Conservation (phyloP, 768 basidiomycete genomes). For the Rhizopogon sp. region DNA sequence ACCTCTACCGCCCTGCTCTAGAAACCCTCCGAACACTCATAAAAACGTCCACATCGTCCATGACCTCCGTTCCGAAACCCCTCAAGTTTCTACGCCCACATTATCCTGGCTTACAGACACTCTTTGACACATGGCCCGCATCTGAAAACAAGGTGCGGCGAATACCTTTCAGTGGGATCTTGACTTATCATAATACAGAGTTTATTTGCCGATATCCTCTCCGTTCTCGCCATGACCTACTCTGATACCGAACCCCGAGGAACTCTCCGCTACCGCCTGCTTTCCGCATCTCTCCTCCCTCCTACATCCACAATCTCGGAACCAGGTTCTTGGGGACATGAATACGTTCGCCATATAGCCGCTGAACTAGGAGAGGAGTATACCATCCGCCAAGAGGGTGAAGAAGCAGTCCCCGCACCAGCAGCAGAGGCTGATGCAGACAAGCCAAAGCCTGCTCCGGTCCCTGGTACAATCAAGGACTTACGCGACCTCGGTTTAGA, state of each 20-base stretch:
- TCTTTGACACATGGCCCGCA: conserved; percentile 77
- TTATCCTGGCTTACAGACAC: conserved; percentile 78
- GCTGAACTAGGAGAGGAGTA: conserved; percentile 96
- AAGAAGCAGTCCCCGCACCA: conserved; percentile 21
- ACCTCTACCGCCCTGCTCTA: conserved; percentile 82
- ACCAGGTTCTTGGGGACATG: conserved; percentile 98
- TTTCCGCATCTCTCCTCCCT: conserved; percentile 68
- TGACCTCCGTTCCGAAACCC: conserved; percentile 99
- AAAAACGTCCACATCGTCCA: conserved; percentile 93
- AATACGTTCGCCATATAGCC: conserved; percentile 96
- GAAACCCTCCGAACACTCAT: conserved; percentile 93
- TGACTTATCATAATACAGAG: conserved; percentile 43
- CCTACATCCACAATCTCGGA: conserved; percentile 67
- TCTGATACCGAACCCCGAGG: conserved; percentile 97
- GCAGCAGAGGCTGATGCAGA: conserved; percentile 24
- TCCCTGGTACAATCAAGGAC: conserved; percentile 62
- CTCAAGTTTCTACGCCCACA: conserved; percentile 96
- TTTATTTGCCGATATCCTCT: conserved; percentile 94
- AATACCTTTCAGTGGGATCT: background rate
- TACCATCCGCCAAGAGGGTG: conserved; percentile 57
- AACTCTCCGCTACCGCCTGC: conserved; percentile 88
- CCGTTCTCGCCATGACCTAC: conserved; percentile 99
- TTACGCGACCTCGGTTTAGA: conserved; percentile 72
- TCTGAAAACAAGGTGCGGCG: conserved; percentile 69
- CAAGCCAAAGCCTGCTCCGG: conserved; percentile 24